Evolutionary conservation across 1,284 basidiomycete species (phyloP).

Genomic region (Tylopilus sp.): DNA sequence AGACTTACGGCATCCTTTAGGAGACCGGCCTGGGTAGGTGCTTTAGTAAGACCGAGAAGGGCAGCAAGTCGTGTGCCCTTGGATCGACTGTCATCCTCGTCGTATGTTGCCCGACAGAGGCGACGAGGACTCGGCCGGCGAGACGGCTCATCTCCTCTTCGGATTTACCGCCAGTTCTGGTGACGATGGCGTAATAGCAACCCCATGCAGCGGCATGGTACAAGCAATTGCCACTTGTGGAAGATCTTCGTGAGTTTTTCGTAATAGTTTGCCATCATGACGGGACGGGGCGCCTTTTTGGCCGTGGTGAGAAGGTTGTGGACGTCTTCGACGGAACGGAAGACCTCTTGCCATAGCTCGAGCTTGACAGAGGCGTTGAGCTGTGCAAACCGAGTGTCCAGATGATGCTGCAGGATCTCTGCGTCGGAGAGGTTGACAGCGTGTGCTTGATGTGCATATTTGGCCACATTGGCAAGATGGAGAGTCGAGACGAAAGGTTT

Average conservation of each 20-base stretch:
- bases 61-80: constrained; percentile 86
- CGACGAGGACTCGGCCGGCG: constrained; percentile 94
- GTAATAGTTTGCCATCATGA: constrained; percentile 99
- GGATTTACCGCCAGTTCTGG: constrained; percentile 74
- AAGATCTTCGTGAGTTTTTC: constrained; percentile 99
- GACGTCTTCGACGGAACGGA: constrained; percentile 98
- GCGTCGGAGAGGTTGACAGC: constrained; percentile 98
- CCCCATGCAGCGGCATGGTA: constrained; percentile 99
- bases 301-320: constrained; percentile 95
- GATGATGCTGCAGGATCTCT: constrained; percentile 96
- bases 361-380: constrained; percentile 98
- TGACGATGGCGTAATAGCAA: constrained; percentile 81
- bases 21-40: constrained; percentile 89
- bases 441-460: constrained; percentile 95
- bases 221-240: constrained; percentile 91
- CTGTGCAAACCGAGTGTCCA: constrained; percentile 98
- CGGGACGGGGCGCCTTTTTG: constrained; percentile 91
- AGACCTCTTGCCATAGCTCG: constrained; percentile 99
- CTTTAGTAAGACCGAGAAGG: constrained; percentile 86
- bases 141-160: constrained; percentile 87
- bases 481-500: constrained; percentile 97
- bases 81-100: constrained; percentile 81
- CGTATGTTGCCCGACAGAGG: constrained; percentile 85
- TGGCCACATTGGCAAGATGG: constrained; percentile 95
- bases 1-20: constrained; percentile 85